Conservation (phyloP, 345 rosid genomes). For the Bruguiera parviflora region DNA sequence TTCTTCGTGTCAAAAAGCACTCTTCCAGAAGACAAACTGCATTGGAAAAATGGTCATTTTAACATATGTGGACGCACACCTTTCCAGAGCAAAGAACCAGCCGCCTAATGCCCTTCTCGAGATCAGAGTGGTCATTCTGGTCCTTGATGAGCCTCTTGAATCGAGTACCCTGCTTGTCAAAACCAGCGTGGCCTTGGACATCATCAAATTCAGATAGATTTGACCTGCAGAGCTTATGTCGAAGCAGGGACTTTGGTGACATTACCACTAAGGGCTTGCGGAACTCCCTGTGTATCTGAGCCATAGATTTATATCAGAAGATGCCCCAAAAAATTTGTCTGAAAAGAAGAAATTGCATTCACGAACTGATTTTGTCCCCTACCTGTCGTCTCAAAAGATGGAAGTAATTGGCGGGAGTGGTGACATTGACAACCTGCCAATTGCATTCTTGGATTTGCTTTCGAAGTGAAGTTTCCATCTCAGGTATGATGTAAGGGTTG, state of each 20-base stretch:
- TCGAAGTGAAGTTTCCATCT: conserved; percentile 70
- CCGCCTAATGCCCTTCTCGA: conserved; percentile 81
- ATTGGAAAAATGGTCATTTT: not conserved
- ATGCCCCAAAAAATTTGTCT: not conserved
- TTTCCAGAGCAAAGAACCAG: conserved; percentile 93
- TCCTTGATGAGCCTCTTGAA: conserved; percentile 94
- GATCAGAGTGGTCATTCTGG: conserved; percentile 71
- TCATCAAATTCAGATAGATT: conserved; percentile 92
- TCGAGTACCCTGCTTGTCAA: conserved; percentile 93
- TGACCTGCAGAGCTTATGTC: conserved; percentile 89
- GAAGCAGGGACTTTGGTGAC: conserved; percentile 89
- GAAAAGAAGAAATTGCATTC: not conserved
- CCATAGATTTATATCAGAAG: not conserved
- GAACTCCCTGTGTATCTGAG: conserved; percentile 80
- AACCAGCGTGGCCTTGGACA: conserved; percentile 92
- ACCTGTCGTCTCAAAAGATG: conserved; percentile 86
- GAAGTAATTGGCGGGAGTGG: conserved; percentile 88
- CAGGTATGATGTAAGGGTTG: conserved; percentile 70
- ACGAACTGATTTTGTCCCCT: conserved; percentile 2
- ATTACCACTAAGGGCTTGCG: conserved; percentile 86
- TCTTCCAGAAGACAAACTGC: not conserved
- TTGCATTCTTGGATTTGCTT: conserved; percentile 84
- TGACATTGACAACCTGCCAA: conserved; percentile 85
- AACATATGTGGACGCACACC: conserved; percentile 28
- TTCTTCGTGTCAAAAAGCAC: not conserved